These are phyloP conservation scores for Astragalus glycyphyllos DNA, from an alignment of 306 rosid species.

Conservation along the genomic window DNA sequence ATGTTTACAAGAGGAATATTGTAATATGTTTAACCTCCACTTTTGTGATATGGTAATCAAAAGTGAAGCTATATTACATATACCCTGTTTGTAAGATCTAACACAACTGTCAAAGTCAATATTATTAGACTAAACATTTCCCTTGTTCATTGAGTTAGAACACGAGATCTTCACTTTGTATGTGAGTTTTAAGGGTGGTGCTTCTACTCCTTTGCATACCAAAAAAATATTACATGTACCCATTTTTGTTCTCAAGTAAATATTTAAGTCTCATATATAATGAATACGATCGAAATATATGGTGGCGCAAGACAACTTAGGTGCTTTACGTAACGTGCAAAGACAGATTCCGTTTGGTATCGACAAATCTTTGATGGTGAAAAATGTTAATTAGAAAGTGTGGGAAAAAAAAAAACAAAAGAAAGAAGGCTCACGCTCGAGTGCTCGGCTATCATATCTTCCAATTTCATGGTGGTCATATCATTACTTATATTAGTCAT, in stretches of 20 bases:
- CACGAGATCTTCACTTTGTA: no score
- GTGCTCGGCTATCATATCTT: slow-evolving; percentile 44
- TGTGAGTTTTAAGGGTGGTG: no score
- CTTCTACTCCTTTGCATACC: no score
- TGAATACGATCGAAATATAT: neutral
- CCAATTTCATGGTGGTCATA: slow-evolving; percentile 45
- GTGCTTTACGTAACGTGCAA: slow-evolving; percentile 39
- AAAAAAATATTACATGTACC: neutral
- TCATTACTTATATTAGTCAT: slow-evolving; percentile 20
- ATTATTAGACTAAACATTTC: no score
- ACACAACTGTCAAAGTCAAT: no score
- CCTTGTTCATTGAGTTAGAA: no score
- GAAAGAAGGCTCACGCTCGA: slow-evolving; percentile 1
- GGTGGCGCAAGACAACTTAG: slow-evolving; percentile 5
- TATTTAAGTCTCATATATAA: slow-evolving; percentile 5
- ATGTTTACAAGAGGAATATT: no score
- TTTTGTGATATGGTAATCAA: no score
- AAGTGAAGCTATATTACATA: no score
- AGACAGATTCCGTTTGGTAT: slow-evolving; percentile 32
- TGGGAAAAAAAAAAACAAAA: neutral
- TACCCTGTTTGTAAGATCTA: no score
- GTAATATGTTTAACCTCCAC: no score
- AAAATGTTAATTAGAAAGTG: slow-evolving; percentile 24
- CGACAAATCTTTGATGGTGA: slow-evolving; percentile 24
- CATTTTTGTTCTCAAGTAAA: slow-evolving; percentile 13